Conservation (phyloP, 2,329 filamentous ascomycete genomes). For the Fusarium sp. region DNA sequence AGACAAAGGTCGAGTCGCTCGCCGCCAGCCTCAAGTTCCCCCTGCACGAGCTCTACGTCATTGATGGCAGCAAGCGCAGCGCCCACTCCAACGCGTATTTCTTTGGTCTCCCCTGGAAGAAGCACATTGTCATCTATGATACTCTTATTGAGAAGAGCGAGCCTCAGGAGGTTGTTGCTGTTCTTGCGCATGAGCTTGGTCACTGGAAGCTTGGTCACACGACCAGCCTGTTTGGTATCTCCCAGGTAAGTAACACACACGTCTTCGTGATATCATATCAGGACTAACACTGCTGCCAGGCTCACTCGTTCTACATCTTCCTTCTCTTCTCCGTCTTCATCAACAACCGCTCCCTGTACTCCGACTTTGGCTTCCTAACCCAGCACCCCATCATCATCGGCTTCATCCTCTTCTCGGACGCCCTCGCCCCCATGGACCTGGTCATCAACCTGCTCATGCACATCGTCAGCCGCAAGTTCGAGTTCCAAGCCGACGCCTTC, state of each 20-base stretch:
- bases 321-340: conserved; percentile 97
- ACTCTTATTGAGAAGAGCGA: conserved; percentile 96
- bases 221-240: conserved; percentile 88
- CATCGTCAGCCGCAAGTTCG: conserved; percentile 90
- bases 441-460: conserved; percentile 96
- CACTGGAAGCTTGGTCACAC: conserved; percentile 98
- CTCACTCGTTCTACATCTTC: conserved; percentile 97
- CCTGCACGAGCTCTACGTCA: conserved; percentile 91
- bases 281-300: conserved; percentile 60
- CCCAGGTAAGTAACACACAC: conserved; percentile 66
- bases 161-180: conserved; percentile 91
- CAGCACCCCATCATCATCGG: conserved; percentile 94
- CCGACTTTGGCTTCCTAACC: conserved; percentile 87
- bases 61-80: conserved; percentile 88
- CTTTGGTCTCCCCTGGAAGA: conserved; percentile 98
- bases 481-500: conserved; percentile 96
- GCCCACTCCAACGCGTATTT: conserved; percentile 94
- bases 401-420: conserved; percentile 97
- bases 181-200: conserved; percentile 93
- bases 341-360: conserved; percentile 91
- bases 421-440: conserved; percentile 94
- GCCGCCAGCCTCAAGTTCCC: conserved; percentile 90
- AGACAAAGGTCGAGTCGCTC: conserved; percentile 86
- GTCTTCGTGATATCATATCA: neutral
- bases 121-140: conserved; percentile 99